phyloP scores from a whole-genome alignment of 768 basidiomycete species.

The Mycena galericulata region DNA sequence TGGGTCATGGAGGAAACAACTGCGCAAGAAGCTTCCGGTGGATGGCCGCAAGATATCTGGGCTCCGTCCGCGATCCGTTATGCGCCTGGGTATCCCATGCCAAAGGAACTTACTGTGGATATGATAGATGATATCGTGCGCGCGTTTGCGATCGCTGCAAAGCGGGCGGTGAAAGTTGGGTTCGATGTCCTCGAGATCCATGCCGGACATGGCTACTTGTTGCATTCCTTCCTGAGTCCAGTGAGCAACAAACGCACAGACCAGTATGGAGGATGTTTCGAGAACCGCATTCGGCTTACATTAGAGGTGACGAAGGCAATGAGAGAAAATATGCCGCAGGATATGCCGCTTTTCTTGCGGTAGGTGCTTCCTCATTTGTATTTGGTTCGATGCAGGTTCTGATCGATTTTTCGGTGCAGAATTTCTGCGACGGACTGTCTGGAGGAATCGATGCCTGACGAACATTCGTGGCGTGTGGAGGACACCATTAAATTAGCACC shows the following conservation, averaged over 20 bases:
- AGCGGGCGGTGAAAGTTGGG: constrained; percentile 68
- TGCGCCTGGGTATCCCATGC: constrained; percentile 57
- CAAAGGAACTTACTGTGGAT: constrained; percentile 66
- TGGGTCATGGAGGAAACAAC: constrained; percentile 60
- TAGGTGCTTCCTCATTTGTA: constrained; percentile 37
- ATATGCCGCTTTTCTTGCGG: constrained; percentile 82
- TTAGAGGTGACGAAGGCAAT: constrained; percentile 75
- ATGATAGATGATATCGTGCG: constrained; percentile 68
- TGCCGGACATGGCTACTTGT: constrained; percentile 71
- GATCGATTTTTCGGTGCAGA: constrained; percentile 43
- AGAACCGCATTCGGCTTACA: constrained; percentile 73
- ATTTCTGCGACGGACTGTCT: constrained; percentile 74
- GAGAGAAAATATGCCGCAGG: constrained; percentile 66
- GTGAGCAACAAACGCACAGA: constrained; percentile 72
- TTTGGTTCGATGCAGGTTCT: not conserved
- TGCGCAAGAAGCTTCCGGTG: constrained; percentile 55
- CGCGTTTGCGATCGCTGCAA: constrained; percentile 65
- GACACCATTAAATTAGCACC: constrained; percentile 65
- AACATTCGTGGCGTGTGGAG: constrained; percentile 65
- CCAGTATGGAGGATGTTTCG: constrained; percentile 77
- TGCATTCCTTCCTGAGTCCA: constrained; percentile 71
- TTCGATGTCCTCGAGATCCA: constrained; percentile 75
- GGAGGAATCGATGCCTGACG: constrained; percentile 57
- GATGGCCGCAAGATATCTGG: constrained; percentile 66
- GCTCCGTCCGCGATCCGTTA: constrained; percentile 67